Evolutionary conservation across 2,329 filamentous ascomycete species (phyloP), one percentile per base, ranked within the genome.

Genomic region (Botrytis paeoniae): DNA sequence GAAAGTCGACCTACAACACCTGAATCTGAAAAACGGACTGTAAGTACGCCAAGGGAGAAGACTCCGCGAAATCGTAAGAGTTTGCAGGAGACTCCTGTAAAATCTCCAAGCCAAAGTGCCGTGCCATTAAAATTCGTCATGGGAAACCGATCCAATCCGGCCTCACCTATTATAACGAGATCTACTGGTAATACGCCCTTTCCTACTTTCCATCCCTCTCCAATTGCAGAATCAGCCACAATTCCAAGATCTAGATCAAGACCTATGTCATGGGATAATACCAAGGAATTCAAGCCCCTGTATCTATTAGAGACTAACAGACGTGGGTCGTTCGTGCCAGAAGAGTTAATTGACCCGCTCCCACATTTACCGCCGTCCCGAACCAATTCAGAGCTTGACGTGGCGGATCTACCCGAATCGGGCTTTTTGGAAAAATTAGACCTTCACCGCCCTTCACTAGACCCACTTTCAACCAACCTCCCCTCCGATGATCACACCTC

Each of bases 251-350:
- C 82, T 68, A 80, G 82, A 60, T 78, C 84, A 35, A 85, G 89
- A 8, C 88, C 88, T 20, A 89, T 84, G 20, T 90, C 88, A 0
- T 91, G 89, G 89, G 89, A 90, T 62, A 88, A 73, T 57, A 86
- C 86, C 29, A 88, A 88, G 71, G 93, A 96, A 79, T 91, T 95
- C 78, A 91, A 92, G 77, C 95, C 95, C 0, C 84, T 98, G 14
- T 95, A 93, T 82, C 89, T 97, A 35, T 89, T 97, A 10, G 93
- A 97, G 81, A 82, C 79, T 29, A 80, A 81, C 22, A 75, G 76
- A 63, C 75, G 77, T 51, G 75, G 73, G 16, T 79, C 76, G 32
- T 72, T 71, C 64, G 70, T 73, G 22, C 59, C 74, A 18, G 65
- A 78, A 25, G 80, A 83, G 57, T 75, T 76, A 22, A 82, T 84